A percentile compares a stretch with the other conserved stretches of the same genome.
phyloP scores from a whole-genome alignment of 371 early-diverging fungal species.

The Blakeslea trispora region DNA sequence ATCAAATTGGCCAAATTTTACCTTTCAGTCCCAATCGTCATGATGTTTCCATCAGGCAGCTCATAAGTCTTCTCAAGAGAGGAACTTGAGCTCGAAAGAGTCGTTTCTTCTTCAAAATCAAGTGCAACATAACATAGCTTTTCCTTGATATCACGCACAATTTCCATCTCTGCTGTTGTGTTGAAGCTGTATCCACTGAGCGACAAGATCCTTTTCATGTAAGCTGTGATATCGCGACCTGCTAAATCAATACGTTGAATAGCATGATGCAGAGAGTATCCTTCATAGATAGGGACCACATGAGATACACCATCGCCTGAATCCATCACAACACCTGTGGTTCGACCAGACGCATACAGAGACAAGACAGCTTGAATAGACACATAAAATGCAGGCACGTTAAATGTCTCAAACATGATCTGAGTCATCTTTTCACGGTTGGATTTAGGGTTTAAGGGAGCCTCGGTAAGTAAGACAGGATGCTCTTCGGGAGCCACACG shows the following conservation, averaged over 20 bases:
- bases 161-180: conserved; percentile 99
- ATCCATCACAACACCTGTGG: conserved; percentile 97
- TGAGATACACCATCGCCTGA: conserved; percentile 95
- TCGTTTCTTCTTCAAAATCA: conserved; percentile 99
- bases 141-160: conserved; percentile 99
- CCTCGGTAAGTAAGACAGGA: conserved; percentile 99
- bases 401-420: conserved; percentile 99
- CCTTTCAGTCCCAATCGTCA: conserved; percentile 98
- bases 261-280: conserved; percentile 96
- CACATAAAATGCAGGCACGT: conserved; percentile 98
- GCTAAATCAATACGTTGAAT: conserved; percentile 96
- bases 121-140: conserved; percentile 99
- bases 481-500: conserved; percentile 93
- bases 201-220: conserved; percentile 95
- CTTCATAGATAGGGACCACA: conserved; percentile 94
- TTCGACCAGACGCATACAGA: conserved; percentile 98
- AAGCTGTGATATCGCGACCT: conserved; percentile 97
- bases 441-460: conserved; percentile 99
- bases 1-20: conserved; percentile 14
- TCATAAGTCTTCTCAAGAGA: too few species aligned
- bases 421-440: conserved; percentile 99
- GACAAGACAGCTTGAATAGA: conserved; percentile 99
- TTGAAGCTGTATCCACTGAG: conserved; percentile 99
- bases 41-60: conserved; percentile 99
- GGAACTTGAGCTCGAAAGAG: conserved; percentile 94